Evolutionary conservation across 2,329 filamentous ascomycete genomes (phyloP).

Genomic region (Alternaria alternata): DNA sequence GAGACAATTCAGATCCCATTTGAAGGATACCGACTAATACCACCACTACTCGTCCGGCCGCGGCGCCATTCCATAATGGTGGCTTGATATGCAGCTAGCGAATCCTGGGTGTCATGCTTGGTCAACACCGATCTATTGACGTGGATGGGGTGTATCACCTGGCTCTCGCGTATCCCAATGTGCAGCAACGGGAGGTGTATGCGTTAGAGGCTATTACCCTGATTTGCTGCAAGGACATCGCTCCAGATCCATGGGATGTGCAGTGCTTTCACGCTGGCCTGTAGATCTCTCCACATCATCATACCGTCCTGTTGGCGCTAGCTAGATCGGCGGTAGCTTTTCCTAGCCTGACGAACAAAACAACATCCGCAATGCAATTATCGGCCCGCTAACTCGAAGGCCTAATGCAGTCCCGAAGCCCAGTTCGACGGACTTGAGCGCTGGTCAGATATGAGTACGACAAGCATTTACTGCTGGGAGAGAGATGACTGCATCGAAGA

Average conservation of each 20-base stretch:
- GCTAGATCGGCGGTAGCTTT: slow-evolving; percentile 11
- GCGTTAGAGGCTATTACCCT: slow-evolving; percentile 21
- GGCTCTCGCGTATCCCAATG: slow-evolving; percentile 30
- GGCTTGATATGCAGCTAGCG: slow-evolving; percentile 27
- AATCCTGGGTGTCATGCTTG: slow-evolving; percentile 24
- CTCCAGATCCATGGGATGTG: slow-evolving; percentile 25
- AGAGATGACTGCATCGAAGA: slow-evolving; percentile 13
- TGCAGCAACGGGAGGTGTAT: slow-evolving; percentile 35
- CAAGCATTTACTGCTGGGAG: slow-evolving; percentile 6
- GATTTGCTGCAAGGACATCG: slow-evolving; percentile 32
- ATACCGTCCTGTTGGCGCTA: slow-evolving; percentile 14
- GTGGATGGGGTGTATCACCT: slow-evolving; percentile 34
- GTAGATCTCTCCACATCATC: slow-evolving; percentile 25
- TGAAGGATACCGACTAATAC: slow-evolving; percentile 18
- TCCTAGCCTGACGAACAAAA: slow-evolving; percentile 20
- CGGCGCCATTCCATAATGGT: slow-evolving; percentile 31
- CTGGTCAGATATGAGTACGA: slow-evolving; percentile 16
- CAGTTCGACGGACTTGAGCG: slow-evolving; percentile 37
- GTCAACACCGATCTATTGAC: slow-evolving; percentile 34
- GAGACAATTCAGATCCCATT: slow-evolving; percentile 23
- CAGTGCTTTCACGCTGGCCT: slow-evolving; percentile 13
- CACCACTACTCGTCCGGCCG: slow-evolving; percentile 28
- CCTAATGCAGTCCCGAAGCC: slow-evolving; percentile 20
- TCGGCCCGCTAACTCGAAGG: slow-evolving; percentile 12
- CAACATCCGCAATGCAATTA: slow-evolving; percentile 16